Conservation (phyloP, 345 rosid genomes). For the Cochlearia excelsa region DNA sequence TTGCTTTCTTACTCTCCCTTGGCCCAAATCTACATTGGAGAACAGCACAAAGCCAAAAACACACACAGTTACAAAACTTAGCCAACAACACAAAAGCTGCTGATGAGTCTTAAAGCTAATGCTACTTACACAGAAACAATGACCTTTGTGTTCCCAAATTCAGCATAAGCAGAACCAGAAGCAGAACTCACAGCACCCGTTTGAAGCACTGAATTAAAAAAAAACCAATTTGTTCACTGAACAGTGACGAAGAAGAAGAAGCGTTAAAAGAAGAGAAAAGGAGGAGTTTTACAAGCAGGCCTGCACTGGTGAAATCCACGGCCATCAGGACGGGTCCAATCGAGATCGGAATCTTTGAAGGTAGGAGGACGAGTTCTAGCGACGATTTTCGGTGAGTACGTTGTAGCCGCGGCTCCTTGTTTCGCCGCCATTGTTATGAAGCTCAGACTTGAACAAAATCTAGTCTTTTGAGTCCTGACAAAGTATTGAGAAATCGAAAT, state of each 20-base stretch:
- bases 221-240: not conserved
- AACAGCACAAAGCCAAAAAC: constrained; percentile 2
- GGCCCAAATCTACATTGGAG: constrained; percentile 74
- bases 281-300: constrained; percentile 62
- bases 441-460: not conserved
- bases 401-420: constrained; percentile 48
- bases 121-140: constrained; percentile 91
- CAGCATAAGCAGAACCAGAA: constrained; percentile 95
- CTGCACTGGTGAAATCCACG: constrained; percentile 89
- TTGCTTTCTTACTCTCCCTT: constrained; percentile 96
- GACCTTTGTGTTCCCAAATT: constrained; percentile 91
- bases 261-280: not conserved
- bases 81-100: not conserved
- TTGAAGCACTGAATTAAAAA: constrained; percentile 53
- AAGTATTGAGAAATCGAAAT: not conserved
- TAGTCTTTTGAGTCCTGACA: not conserved
- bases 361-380: constrained; percentile 45
- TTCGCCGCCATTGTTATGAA: constrained; percentile 47
- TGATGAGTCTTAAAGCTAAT: not conserved
- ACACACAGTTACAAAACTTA: not conserved
- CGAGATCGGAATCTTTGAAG: constrained; percentile 52
- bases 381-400: constrained; percentile 57
- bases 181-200: constrained; percentile 86
- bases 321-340: constrained; percentile 92
- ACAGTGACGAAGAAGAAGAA: constrained; percentile 3